These are phyloP conservation scores for Melanogaster broomeanus DNA, from an alignment of 768 basidiomycete genomes.

Conservation along the genomic window DNA sequence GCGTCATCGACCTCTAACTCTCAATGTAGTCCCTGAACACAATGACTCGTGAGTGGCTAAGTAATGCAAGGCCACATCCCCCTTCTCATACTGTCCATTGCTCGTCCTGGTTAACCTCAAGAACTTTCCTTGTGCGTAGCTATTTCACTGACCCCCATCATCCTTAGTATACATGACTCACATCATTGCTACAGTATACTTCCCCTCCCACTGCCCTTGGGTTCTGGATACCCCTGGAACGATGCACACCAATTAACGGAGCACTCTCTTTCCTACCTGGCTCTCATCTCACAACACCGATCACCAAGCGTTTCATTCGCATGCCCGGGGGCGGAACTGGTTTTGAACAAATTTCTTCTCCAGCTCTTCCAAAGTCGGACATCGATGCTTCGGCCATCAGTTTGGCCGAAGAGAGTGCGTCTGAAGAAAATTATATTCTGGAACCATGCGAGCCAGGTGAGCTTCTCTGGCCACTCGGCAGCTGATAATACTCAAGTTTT, in stretches of 20 bases:
- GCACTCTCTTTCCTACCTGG: constrained; percentile 90
- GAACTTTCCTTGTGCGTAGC: constrained; percentile 69
- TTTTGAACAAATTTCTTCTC: constrained; percentile 62
- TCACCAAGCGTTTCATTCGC: constrained; percentile 86
- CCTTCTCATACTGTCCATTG: background rate
- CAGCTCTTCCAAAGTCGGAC: constrained; percentile 16
- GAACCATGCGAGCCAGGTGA: constrained; percentile 76
- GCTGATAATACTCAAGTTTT: background rate
- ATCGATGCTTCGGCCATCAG: background rate
- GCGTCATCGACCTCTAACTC: background rate
- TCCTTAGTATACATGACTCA: constrained; percentile 1
- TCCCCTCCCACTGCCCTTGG: constrained; percentile 90
- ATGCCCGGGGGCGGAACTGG: constrained; percentile 77
- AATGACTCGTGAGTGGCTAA: constrained; percentile 79
- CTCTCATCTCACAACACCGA: constrained; percentile 74
- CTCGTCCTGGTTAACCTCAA: constrained; percentile 23
- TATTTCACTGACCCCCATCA: background rate
- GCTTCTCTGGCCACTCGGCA: background rate
- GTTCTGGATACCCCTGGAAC: constrained; percentile 95
- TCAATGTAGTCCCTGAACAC: constrained; percentile 73
- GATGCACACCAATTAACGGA: constrained; percentile 80
- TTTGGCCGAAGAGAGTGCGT: background rate
- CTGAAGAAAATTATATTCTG: constrained; percentile 56
- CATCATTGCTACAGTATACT: constrained; percentile 67
- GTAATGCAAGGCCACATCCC: background rate